Percentiles rank a stretch among this genome's conserved stretches.
phyloP scores from a whole-genome alignment of 169 alveolate genomes.

The Eimeria acervulina region DNA sequence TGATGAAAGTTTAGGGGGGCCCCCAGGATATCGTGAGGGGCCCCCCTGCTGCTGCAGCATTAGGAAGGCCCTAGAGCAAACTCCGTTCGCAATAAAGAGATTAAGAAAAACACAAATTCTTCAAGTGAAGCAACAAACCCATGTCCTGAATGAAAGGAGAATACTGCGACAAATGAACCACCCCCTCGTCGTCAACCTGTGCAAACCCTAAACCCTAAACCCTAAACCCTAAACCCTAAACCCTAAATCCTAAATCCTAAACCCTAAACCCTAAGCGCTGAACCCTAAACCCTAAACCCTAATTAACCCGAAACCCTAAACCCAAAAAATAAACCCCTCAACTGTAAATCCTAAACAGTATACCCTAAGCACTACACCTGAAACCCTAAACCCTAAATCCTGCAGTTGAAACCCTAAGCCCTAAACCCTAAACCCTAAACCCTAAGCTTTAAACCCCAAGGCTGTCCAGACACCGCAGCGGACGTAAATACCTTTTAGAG shows the following conservation, averaged over 20 bases:
- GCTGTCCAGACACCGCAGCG: background rate
- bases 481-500: background rate
- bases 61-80: slow-evolving; percentile 3
- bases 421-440: background rate
- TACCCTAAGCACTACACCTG: background rate
- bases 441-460: background rate
- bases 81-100: slow-evolving; percentile 86
- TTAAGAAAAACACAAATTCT: slow-evolving; percentile 86
- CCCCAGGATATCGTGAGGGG: background rate
- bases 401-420: no score
- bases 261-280: background rate
- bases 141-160: slow-evolving; percentile 93
- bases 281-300: background rate
- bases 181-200: slow-evolving; percentile 94
- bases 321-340: background rate
- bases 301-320: background rate
- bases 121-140: slow-evolving; percentile 90
- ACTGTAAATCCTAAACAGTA: background rate
- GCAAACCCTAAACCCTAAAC: slow-evolving; percentile 16
- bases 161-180: slow-evolving; percentile 91
- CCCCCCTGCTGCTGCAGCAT: slow-evolving; percentile 26
- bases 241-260: background rate
- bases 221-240: slow-evolving; percentile 19
- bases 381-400: background rate
- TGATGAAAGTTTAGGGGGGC: no score